Base-by-base conservation (phyloP, 805 yeast species). In the Saccharomycopsis oosterbeekiorum region DNA sequence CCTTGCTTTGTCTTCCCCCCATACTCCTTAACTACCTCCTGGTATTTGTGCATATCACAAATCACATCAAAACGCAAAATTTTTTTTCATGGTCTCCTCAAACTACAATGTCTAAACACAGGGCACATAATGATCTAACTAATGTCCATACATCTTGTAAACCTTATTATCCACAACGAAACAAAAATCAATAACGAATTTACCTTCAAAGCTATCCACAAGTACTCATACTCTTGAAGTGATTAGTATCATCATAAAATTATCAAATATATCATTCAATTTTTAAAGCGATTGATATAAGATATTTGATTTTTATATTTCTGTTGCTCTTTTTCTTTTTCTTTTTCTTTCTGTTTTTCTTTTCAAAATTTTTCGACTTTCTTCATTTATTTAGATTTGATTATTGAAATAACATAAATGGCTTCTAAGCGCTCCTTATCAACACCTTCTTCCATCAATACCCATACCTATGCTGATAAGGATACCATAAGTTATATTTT, bases 401-500 rank as follows among this genome's bases (percentile, higher is more conserved):
- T 47, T 24, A 24, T n/a, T 47, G 19, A 4, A 43, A 21, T n/a
- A n/a, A 10, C 19, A 8, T 21, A 21, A 47, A 47, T 47, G 53
- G 11, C 53, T 4, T 24, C 29, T 17, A 47, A 47, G 12, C 36
- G n/a, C 6, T 10, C 15, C 2, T 47, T 24, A 47, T 10, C 36
- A 21, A 47, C 4, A 12, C 2, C 26, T 10, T 26, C 53, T 47
- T 24, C 34, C 2, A 15, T 9, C 21, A 10, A 11, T n/a, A 24
- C 19, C 19, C 19, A 47, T 47, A 21, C 11, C 21, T 5, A 21
- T 47, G 17, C 26, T 10, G 21, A 9, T 11, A 21, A 15, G 19
- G 53, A 47, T 47, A 47, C 53, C 10, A 47, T 47, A 10, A 47
- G 53, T 24, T 60, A 51, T 42, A 60, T 63, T 10, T 61, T 63